These are phyloP conservation scores for Suhomyces bolitotheri DNA, from an alignment of 1,139 yeast species.

Conservation along the genomic window DNA sequence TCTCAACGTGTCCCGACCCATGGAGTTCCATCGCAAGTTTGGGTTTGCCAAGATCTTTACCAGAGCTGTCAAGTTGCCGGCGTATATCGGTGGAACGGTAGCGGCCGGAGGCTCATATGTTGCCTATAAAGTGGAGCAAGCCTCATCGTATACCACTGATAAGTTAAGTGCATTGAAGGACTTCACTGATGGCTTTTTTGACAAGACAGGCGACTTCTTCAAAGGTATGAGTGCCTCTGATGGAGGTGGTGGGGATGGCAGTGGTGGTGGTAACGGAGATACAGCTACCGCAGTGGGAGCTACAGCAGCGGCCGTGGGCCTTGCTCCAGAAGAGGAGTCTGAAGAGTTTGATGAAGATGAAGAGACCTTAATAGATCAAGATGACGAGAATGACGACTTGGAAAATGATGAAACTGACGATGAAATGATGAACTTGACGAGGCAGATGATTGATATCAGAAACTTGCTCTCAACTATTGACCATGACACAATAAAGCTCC, in stretches of 20 bases:
- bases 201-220: constrained; percentile 46
- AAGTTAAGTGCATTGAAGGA: constrained; percentile 62
- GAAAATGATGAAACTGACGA: constrained; percentile 56
- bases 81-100: constrained; percentile 83
- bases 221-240: constrained; percentile 21
- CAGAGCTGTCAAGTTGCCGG: constrained; percentile 59
- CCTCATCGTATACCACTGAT: constrained; percentile 68
- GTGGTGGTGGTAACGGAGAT: constrained; percentile 32
- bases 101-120: constrained; percentile 95
- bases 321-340: constrained; percentile 32
- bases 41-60: constrained; percentile 52
- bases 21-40: constrained; percentile 26
- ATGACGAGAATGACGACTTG: constrained; percentile 45
- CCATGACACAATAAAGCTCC: constrained; percentile 77
- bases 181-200: constrained; percentile 48
- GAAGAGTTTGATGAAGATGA: constrained; percentile 32
- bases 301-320: constrained; percentile 49
- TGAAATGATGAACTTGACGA: constrained; percentile 81
- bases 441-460: constrained; percentile 96
- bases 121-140: constrained; percentile 89
- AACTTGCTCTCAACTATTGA: constrained; percentile 75
- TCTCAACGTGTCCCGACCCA: background rate
- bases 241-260: constrained; percentile 23
- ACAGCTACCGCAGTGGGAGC: constrained; percentile 46
- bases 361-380: constrained; percentile 28